Conservation (phyloP, 257 asterid genomes). For the Solanum appendiculatum region DNA sequence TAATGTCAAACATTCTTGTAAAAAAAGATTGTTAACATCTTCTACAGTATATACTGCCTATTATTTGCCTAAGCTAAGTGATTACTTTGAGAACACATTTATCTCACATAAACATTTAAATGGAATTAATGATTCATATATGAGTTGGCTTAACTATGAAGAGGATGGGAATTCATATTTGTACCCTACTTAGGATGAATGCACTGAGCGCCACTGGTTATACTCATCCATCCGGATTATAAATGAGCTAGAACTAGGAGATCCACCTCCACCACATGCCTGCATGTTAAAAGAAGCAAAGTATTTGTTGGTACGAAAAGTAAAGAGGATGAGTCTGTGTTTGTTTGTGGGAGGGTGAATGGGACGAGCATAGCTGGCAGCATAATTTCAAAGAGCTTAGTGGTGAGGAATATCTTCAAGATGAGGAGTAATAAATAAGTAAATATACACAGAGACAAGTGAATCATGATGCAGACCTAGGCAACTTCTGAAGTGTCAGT, state of each 20-base stretch:
- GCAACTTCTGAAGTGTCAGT: conserved; percentile 85
- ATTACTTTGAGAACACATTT: not conserved
- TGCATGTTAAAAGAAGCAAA: conserved; percentile 26
- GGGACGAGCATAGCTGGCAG: not conserved
- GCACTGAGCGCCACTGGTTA: conserved; percentile 49
- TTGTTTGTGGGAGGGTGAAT: not conserved
- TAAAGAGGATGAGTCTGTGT: not conserved
- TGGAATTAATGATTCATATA: not conserved
- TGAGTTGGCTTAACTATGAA: not conserved
- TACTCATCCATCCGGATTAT: conserved; percentile 94
- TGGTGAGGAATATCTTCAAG: not conserved
- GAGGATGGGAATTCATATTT: not conserved
- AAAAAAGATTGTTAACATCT: not conserved
- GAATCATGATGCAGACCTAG: conserved; percentile 37
- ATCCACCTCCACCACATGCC: conserved; percentile 98
- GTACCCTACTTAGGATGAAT: conserved; percentile 9
- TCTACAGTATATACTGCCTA: not conserved
- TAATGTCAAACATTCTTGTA: not conserved
- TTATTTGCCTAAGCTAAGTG: not conserved
- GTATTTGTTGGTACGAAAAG: not conserved
- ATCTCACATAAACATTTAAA: not conserved
- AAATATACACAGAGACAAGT: not conserved
- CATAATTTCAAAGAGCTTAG: not conserved
- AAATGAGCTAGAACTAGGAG: conserved; percentile 78
- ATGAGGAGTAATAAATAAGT: conserved; percentile 1